Evolutionary conservation across 2,329 filamentous ascomycete species (phyloP), one percentile per base, ranked within the genome.

Genomic region (Talaromyces sp.): DNA sequence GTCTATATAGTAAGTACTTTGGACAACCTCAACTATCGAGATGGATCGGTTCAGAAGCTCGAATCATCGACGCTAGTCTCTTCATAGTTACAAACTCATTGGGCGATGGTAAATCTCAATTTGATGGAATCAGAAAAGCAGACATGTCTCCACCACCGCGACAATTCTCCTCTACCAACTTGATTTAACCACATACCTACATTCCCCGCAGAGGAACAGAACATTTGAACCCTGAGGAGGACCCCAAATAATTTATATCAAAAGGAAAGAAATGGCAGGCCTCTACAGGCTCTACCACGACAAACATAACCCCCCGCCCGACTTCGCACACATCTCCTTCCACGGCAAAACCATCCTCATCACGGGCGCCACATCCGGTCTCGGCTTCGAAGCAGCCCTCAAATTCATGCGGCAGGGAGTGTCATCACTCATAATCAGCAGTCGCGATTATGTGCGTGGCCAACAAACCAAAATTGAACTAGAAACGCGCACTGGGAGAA

Each of bases 281-380:
- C 61, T 63, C 13, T 40, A 56, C 45, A 67, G 61, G 27, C 58
- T 66, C 43, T 66, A 56, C 29, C 56, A 61, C 19, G 54, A 60
- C 47, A 67, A 67, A 58, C 27, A 58, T 40, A 75, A 71, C 34
- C 74, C 75, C 1, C 80, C 79, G 0, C 68, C 70, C 31, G 76
- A 81, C 45, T 75, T 77, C 25, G 73, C 66, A 5, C 68, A 72
- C 17, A 68, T 73, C 54, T 79, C 79, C 1, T 80, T 84, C 58
- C 75, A 74, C 8, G 78, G 79, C 13, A 81, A 81, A 68, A 82
- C 79, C 0, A 78, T 84, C 2, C 73, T 85, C 8, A 70, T 85
- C 17, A 84, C 83, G 6, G 83, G 83, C 25, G 81, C 81, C 10
- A 85, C 82, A 49, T 77, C 79, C 1, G 84, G 84, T 4, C 72